Evolutionary conservation across 106 monocot species (phyloP).

Genomic region (Vanilla planifolia): DNA sequence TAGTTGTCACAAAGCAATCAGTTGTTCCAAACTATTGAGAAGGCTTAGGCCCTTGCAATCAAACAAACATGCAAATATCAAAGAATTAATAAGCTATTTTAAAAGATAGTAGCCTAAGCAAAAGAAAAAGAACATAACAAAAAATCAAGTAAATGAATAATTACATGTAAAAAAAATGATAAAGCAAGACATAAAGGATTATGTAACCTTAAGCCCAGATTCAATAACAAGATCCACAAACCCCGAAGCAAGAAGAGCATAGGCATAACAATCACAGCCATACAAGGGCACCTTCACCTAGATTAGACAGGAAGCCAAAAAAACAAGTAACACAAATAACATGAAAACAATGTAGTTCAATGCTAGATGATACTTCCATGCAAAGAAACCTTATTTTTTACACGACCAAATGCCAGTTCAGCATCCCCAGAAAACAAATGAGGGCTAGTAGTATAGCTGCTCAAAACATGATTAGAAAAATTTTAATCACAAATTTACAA

Average conservation of each 20-base stretch:
- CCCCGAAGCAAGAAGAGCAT: slow-evolving; percentile 92
- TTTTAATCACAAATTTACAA: too few relatives aligned
- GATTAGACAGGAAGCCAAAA: background rate
- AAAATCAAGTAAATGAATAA: background rate
- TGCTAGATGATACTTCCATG: background rate
- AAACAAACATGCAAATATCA: too few relatives aligned
- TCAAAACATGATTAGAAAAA: background rate
- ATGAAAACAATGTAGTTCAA: too few relatives aligned
- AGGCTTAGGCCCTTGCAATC: too few relatives aligned
- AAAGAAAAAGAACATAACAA: too few relatives aligned
- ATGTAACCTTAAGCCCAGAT: slow-evolving; percentile 79
- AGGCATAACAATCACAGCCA: slow-evolving; percentile 98
- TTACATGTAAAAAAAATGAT: background rate
- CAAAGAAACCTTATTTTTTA: slow-evolving; percentile 72
- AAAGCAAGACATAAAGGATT: background rate
- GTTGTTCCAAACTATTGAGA: too few relatives aligned
- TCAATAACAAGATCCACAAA: slow-evolving; percentile 98
- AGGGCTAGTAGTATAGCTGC: slow-evolving; percentile 96
- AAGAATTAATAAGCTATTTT: too few relatives aligned
- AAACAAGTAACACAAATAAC: too few relatives aligned
- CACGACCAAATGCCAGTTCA: slow-evolving; percentile 70
- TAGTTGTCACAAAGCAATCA: too few relatives aligned
- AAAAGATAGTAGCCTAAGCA: too few relatives aligned
- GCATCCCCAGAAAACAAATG: slow-evolving; percentile 83
- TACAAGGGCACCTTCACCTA: slow-evolving; percentile 96